Evolutionary conservation across 768 basidiomycete species (phyloP).

Genomic region (Hygrophorus russula): DNA sequence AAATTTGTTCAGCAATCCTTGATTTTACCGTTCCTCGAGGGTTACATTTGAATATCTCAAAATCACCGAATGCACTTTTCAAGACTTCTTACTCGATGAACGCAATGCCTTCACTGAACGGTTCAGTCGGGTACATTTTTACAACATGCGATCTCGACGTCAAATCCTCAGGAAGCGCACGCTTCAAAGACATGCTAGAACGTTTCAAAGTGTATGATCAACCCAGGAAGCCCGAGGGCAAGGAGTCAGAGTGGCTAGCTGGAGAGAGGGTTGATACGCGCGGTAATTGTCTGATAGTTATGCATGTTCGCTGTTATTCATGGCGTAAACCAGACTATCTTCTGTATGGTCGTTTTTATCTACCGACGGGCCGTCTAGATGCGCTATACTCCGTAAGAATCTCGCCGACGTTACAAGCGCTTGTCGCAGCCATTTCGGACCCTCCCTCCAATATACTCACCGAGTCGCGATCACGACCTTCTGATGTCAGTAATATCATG

Average conservation of each 20-base stretch:
- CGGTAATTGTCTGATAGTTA: slow-evolving; percentile 34
- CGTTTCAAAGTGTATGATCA: slow-evolving; percentile 78
- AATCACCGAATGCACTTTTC: slow-evolving; percentile 82
- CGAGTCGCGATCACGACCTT: slow-evolving; percentile 31
- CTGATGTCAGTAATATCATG: slow-evolving; percentile 60
- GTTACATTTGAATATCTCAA: slow-evolving; percentile 69
- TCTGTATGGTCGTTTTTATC: slow-evolving; percentile 83
- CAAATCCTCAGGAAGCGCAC: slow-evolving; percentile 55
- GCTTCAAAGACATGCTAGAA: slow-evolving; percentile 84
- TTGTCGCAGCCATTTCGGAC: slow-evolving; percentile 82
- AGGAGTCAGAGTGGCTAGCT: slow-evolving; percentile 71
- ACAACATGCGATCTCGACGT: slow-evolving; percentile 76
- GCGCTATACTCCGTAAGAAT: slow-evolving; percentile 82
- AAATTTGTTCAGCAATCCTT: slow-evolving; percentile 53
- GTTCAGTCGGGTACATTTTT: slow-evolving; percentile 89
- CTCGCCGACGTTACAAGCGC: slow-evolving; percentile 65
- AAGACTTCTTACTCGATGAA: slow-evolving; percentile 89
- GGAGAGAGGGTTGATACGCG: slow-evolving; percentile 69
- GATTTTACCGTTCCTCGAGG: slow-evolving; percentile 85
- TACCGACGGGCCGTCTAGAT: slow-evolving; percentile 81
- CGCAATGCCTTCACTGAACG: slow-evolving; percentile 85
- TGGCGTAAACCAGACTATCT: slow-evolving; percentile 62
- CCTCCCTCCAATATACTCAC: slow-evolving; percentile 41
- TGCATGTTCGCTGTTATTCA: slow-evolving; percentile 8
- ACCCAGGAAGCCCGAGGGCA: slow-evolving; percentile 68